Percentiles rank a stretch among this genome's conserved stretches.
Evolutionary conservation across 768 basidiomycete genomes (phyloP).

Genomic region (Gloeopeniophorella convolvens): DNA sequence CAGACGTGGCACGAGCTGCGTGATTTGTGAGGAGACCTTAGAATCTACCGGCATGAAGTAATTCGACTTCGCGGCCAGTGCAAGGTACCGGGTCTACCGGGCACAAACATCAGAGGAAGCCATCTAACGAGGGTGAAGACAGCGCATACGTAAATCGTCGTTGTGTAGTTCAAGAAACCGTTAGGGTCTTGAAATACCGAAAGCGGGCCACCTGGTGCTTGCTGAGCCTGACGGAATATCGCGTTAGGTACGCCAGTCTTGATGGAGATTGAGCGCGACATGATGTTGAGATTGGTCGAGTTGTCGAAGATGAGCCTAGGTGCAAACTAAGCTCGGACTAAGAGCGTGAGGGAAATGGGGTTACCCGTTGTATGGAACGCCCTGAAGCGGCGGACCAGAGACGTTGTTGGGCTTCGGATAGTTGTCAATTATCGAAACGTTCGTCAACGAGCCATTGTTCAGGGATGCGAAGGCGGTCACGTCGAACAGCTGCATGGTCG

Average conservation of each 20-base stretch:
- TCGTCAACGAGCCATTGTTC: conserved; percentile 35
- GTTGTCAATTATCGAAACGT: conserved; percentile 30
- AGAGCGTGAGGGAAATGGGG: conserved; percentile 8
- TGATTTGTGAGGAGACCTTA: conserved; percentile 35
- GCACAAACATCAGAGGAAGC: not conserved
- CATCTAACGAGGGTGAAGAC: conserved; percentile 21
- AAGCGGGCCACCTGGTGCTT: conserved; percentile 35
- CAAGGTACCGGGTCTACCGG: conserved; percentile 49
- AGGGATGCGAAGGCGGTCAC: conserved; percentile 40
- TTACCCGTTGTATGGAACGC: conserved; percentile 58
- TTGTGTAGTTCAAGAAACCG: conserved; percentile 49
- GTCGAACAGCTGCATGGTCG: conserved; percentile 39
- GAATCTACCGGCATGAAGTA: conserved; percentile 45
- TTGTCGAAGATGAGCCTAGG: conserved; percentile 17
- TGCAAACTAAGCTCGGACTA: not conserved
- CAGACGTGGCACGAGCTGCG: conserved; percentile 41
- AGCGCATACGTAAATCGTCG: conserved; percentile 40
- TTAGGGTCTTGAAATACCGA: conserved; percentile 42
- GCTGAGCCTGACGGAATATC: conserved; percentile 47
- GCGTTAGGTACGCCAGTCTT: conserved; percentile 52
- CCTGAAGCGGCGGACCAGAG: conserved; percentile 38
- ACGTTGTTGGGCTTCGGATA: conserved; percentile 42
- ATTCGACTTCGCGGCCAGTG: conserved; percentile 48
- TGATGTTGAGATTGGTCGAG: conserved; percentile 37
- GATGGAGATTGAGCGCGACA: conserved; percentile 44